These are phyloP conservation scores for Tricholoma furcatifolium DNA, from an alignment of 768 basidiomycete species.

Conservation along the genomic window DNA sequence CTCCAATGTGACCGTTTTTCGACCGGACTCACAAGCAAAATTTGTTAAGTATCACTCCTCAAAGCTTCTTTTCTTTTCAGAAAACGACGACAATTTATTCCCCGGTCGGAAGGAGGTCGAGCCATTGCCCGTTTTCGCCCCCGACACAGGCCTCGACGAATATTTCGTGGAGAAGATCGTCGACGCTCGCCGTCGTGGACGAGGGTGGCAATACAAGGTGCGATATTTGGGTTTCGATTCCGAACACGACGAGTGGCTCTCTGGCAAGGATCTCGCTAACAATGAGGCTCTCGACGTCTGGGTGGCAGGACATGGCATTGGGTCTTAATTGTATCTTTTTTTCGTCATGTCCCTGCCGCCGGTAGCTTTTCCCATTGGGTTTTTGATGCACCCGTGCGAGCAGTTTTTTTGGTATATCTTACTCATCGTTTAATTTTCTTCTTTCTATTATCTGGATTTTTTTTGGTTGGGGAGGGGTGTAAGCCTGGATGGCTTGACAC, in stretches of 20 bases:
- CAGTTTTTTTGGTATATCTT: no score
- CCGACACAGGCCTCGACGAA: no score
- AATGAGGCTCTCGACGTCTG: background rate
- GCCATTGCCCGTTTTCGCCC: no score
- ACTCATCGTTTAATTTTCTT: no score
- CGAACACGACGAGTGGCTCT: conserved; percentile 1
- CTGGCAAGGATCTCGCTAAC: background rate
- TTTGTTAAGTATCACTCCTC: conserved; percentile 35
- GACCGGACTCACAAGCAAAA: conserved; percentile 11
- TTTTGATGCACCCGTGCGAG: no score
- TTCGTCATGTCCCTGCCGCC: no score
- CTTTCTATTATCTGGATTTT: no score
- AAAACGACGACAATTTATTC: conserved; percentile 31
- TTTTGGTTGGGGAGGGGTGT: no score
- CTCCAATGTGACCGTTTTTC: conserved; percentile 31
- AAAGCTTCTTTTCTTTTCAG: conserved; percentile 21
- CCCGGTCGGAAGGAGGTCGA: conserved; percentile 18
- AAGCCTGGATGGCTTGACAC: no score
- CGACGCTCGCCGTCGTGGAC: conserved; percentile 18
- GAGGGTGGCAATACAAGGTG: no score
- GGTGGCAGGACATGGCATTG: background rate
- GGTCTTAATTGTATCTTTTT: no score
- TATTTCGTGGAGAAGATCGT: conserved; percentile 24
- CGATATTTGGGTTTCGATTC: conserved; percentile 26
- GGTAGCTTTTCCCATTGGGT: no score